These are phyloP conservation scores for Cladosporium sp. DNA, from an alignment of 2,329 filamentous ascomycete species.

Conservation along the genomic window DNA sequence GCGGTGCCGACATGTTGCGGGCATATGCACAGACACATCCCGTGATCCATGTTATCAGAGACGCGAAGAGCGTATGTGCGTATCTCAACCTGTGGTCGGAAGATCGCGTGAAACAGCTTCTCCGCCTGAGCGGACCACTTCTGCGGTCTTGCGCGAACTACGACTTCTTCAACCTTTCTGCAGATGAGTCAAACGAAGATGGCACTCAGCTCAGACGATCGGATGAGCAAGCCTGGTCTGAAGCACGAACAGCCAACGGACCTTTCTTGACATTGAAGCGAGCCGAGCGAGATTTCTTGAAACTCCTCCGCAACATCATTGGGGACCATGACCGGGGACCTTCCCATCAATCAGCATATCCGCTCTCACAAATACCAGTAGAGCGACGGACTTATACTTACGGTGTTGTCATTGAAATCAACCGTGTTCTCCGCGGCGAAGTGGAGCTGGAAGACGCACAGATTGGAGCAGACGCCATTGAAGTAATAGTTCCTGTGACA, in stretches of 20 bases:
- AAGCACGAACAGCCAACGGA: conserved; percentile 37
- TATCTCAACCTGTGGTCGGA: conserved; percentile 54
- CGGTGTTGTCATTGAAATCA: conserved; percentile 58
- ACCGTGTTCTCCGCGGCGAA: conserved; percentile 49
- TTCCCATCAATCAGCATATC: conserved; percentile 60
- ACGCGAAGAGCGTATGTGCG: conserved; percentile 58
- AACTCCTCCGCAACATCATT: conserved; percentile 60
- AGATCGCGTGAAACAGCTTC: conserved; percentile 53
- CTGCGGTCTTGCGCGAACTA: conserved; percentile 65
- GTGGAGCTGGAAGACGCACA: conserved; percentile 62
- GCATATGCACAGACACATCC: conserved; percentile 62
- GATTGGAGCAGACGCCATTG: conserved; percentile 63
- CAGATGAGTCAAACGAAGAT: conserved; percentile 1
- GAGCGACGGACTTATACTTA: conserved; percentile 62
- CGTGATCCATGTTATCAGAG: conserved; percentile 65
- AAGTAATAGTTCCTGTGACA: conserved; percentile 37
- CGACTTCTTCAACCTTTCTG: conserved; percentile 72
- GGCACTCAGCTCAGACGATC: conserved; percentile 20
- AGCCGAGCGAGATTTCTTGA: conserved; percentile 64
- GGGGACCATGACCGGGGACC: conserved; percentile 48
- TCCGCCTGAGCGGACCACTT: conserved; percentile 53
- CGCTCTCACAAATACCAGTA: conserved; percentile 56
- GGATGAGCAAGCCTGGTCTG: conserved; percentile 21
- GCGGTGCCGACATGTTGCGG: conserved; percentile 55
- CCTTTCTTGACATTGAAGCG: conserved; percentile 64